Evolutionary conservation across 306 rosid genomes (phyloP).

Genomic region (Urtica urens): DNA sequence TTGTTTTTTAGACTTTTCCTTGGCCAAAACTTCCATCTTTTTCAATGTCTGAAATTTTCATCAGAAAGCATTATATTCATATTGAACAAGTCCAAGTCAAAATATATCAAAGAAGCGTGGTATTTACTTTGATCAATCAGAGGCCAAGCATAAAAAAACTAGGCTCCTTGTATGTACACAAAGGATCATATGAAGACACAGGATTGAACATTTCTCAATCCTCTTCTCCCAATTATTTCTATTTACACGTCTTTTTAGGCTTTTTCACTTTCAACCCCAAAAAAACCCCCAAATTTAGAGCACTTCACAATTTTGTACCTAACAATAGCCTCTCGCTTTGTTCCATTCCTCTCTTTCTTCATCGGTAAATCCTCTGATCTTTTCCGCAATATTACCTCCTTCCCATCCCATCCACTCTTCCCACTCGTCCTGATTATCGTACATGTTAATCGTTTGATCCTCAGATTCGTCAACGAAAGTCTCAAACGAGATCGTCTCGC

Average conservation of each 20-base stretch:
- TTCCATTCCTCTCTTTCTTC: no score
- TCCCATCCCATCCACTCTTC: slow-evolving; percentile 99
- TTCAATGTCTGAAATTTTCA: no score
- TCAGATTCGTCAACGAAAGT: slow-evolving; percentile 25
- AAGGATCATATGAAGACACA: neutral
- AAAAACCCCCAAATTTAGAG: neutral
- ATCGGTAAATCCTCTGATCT: slow-evolving; percentile 1
- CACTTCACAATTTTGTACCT: slow-evolving; percentile 3
- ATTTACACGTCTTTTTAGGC: neutral
- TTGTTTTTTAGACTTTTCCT: no score
- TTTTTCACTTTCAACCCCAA: neutral
- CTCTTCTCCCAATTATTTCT: slow-evolving; percentile 5
- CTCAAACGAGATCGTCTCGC: slow-evolving; percentile 22
- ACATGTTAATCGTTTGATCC: slow-evolving; percentile 51
- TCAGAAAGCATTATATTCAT: no score
- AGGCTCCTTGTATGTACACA: slow-evolving; percentile 14
- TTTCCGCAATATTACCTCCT: slow-evolving; percentile 87
- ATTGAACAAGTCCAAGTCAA: no score
- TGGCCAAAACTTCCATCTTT: no score
- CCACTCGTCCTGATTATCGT: slow-evolving; percentile 69
- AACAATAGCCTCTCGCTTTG: no score
- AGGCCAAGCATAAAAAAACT: slow-evolving; percentile 5
- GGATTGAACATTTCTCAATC: neutral
- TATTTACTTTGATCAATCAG: neutral
- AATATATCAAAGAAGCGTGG: no score